These are phyloP conservation scores for Yueomyces sp. DNA, from an alignment of 805 yeast species.

Conservation along the genomic window DNA sequence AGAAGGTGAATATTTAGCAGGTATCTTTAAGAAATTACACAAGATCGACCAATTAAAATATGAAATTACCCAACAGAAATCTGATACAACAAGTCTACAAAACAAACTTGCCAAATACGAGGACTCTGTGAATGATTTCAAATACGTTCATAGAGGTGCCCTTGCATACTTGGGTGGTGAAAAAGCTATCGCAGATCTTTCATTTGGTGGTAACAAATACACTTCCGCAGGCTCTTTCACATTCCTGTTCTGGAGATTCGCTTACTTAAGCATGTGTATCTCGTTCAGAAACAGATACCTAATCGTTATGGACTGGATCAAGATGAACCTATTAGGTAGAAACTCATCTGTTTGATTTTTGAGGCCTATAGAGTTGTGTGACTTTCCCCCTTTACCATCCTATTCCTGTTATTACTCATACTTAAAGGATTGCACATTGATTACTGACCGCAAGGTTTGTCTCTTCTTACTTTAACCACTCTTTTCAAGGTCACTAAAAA, in stretches of 20 bases:
- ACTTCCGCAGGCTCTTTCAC: conserved; percentile 78
- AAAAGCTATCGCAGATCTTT: conserved; percentile 85
- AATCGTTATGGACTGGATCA: conserved; percentile 81
- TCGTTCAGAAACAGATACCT: conserved; percentile 78
- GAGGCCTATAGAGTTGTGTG: neutral
- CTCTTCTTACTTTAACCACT: neutral
- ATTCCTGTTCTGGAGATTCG: conserved; percentile 88
- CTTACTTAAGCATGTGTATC: conserved; percentile 85
- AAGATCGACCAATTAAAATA: conserved; percentile 47
- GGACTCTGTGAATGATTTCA: conserved; percentile 45
- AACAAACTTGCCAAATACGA: conserved; percentile 32
- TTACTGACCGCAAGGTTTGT: neutral
- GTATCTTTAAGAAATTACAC: conserved; percentile 50
- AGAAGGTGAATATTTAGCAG: conserved; percentile 74
- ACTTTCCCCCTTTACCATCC: too few relatives aligned
- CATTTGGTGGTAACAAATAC: conserved; percentile 61
- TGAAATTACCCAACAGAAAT: conserved; percentile 21
- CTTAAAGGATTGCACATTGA: too few relatives aligned
- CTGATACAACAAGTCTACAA: conserved; percentile 24
- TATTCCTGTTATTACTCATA: too few relatives aligned
- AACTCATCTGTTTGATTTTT: conserved; percentile 36
- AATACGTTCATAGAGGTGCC: conserved; percentile 82
- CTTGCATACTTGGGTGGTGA: conserved; percentile 90
- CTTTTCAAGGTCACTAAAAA: neutral
- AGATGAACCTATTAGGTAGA: conserved; percentile 81